Evolutionary conservation across 2,329 filamentous ascomycete species (phyloP).

Genomic region (Alternaria arborescens): DNA sequence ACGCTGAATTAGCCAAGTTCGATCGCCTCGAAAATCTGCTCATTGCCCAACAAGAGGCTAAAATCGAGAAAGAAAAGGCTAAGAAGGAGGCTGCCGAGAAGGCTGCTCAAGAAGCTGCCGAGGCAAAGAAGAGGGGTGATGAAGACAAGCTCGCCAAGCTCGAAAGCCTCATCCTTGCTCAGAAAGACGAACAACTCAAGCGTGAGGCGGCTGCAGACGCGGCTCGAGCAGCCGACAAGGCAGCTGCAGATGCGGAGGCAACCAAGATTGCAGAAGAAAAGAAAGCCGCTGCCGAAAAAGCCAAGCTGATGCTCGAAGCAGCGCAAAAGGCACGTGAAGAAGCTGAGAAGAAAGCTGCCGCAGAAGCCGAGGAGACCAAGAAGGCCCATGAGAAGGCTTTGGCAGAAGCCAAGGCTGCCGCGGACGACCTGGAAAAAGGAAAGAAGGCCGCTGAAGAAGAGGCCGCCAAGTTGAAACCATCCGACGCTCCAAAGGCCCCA

Average conservation of each 20-base stretch:
- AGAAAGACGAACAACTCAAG: constrained; percentile 53
- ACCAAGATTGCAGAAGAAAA: constrained; percentile 61
- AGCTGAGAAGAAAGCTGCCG: constrained; percentile 42
- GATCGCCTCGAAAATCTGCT: constrained; percentile 49
- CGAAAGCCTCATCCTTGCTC: constrained; percentile 53
- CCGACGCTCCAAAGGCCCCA: constrained; percentile 58
- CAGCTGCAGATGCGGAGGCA: constrained; percentile 58
- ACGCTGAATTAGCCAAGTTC: constrained; percentile 48
- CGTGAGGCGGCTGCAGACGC: constrained; percentile 47
- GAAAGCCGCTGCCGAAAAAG: constrained; percentile 48
- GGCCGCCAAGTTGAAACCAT: constrained; percentile 51
- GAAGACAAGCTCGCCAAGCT: constrained; percentile 46
- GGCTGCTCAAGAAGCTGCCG: constrained; percentile 36
- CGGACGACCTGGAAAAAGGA: constrained; percentile 57
- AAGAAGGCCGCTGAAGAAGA: constrained; percentile 60
- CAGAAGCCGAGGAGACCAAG: constrained; percentile 43
- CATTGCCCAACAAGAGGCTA: constrained; percentile 47
- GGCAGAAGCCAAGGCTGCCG: constrained; percentile 54
- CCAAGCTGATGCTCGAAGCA: constrained; percentile 38
- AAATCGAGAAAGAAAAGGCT: constrained; percentile 46
- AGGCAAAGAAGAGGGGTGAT: constrained; percentile 48
- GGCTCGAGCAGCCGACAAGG: constrained; percentile 54
- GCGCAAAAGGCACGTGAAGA: constrained; percentile 44
- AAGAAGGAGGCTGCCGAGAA: constrained; percentile 47
- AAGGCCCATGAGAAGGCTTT: constrained; percentile 58